Evolutionary conservation across 805 yeast genomes (phyloP), one percentile per base, ranked within the genome.

Genomic region (Pichia paraexigua): DNA sequence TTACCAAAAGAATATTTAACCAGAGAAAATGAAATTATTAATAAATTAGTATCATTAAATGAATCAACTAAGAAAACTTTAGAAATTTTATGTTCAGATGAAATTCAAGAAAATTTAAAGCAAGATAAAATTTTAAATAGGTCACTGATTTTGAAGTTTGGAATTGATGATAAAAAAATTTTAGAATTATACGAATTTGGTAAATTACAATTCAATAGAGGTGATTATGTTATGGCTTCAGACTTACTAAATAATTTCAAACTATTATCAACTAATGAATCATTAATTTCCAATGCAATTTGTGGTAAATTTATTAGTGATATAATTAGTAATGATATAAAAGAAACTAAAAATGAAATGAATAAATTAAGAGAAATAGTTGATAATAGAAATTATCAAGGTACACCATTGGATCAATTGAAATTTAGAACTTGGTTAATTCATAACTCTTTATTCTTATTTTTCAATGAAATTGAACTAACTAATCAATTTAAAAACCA

Each of bases 301-400:
- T 83, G 88, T 87, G 87, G 87, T 58, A 76, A 75, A 63, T 69
- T 81, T n/a, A 83, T 87, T 1, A 71, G 79, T 28, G 83, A 79
- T 55, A 78, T 83, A 57, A 70, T 80, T 51, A 69, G 76, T 35
- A 63, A 74, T 52, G 74, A 79, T 53, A 78, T 80, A 78, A 74
- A 69, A 32, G 71, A 72, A 39, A 80, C 83, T 2, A 58, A 74
- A 46, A 77, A 75, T 56, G 85, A 80, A 64, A 66, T 83, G 47
- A 64, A 64, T 50, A 76, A 74, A 60, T 69, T 82, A 46, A 74
- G 83, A 59, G 86, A 80, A 55, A 70, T 77, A 47, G 73, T 81
- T 32, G 87, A 83, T 62, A 72, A 77, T 37, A 72, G 82, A 65
- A 70, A 78, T 12, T 69, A 72, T 57, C 62, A 64, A 47, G 70